phyloP scores from a whole-genome alignment of 306 rosid species.

The Vachellia pachyceras region DNA sequence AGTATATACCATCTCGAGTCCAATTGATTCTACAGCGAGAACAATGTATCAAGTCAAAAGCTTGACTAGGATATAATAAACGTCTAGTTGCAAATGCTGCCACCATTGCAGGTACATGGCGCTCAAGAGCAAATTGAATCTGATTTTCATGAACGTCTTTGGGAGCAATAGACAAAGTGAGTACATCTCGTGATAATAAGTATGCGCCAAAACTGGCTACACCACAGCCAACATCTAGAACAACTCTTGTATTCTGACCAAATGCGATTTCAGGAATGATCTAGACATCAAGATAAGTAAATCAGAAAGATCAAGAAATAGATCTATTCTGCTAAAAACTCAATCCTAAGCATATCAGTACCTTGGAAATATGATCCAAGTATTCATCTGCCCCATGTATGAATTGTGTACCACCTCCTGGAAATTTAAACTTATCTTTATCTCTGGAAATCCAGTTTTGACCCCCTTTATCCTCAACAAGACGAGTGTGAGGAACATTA shows the following conservation, averaged over 20 bases:
- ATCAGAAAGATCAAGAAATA: slow-evolving; percentile 35
- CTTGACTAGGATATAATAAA: slow-evolving; percentile 87
- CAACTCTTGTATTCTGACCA: slow-evolving; percentile 79
- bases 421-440: slow-evolving; percentile 82
- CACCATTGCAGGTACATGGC: slow-evolving; percentile 98
- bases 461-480: slow-evolving; percentile 95
- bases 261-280: slow-evolving; percentile 85
- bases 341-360: slow-evolving; percentile 35
- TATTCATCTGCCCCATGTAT: slow-evolving; percentile 93
- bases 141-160: slow-evolving; percentile 98
- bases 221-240: slow-evolving; percentile 92
- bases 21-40: slow-evolving; percentile 95
- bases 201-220: slow-evolving; percentile 98
- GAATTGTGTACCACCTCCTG: slow-evolving; percentile 98
- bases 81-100: slow-evolving; percentile 91
- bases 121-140: slow-evolving; percentile 97
- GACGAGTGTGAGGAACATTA: slow-evolving; percentile 94
- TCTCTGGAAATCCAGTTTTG: slow-evolving; percentile 85
- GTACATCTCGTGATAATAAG: slow-evolving; percentile 73
- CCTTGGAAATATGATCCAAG: slow-evolving; percentile 88
- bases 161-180: slow-evolving; percentile 91
- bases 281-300: slow-evolving; percentile 49
- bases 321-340: slow-evolving; percentile 18
- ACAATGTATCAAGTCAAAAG: slow-evolving; percentile 92
- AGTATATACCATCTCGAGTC: slow-evolving; percentile 83